Percentiles rank a stretch among this genome's conserved stretches.
phyloP scores from a whole-genome alignment of 2,329 filamentous ascomycete genomes.

The Plectosphaerella plurivora region DNA sequence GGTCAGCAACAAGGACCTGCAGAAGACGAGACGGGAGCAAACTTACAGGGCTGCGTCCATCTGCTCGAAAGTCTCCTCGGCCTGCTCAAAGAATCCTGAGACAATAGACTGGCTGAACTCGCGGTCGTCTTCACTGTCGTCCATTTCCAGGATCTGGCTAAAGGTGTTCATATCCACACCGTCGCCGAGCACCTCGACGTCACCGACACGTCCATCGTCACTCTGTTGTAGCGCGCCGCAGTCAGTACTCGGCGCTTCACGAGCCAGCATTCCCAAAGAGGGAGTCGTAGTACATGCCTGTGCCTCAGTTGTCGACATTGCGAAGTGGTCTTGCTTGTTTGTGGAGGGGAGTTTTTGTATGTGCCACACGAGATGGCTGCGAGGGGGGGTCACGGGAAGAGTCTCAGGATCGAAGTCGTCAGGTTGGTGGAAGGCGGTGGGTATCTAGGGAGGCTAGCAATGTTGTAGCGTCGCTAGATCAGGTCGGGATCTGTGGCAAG shows the following conservation, averaged over 20 bases:
- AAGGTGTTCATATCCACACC: conserved; percentile 78
- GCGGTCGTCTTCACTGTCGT: conserved; percentile 78
- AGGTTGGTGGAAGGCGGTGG: too few relatives aligned
- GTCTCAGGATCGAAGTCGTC: too few relatives aligned
- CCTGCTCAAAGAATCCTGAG: conserved; percentile 89
- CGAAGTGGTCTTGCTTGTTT: too few relatives aligned
- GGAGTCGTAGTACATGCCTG: conserved; percentile 18
- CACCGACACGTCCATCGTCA: conserved; percentile 17
- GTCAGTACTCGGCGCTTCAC: conserved; percentile 1
- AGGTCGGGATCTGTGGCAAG: too few relatives aligned
- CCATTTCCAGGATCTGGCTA: conserved; percentile 96
- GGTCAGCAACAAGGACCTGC: conserved; percentile 4
- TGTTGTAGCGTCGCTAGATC: too few relatives aligned
- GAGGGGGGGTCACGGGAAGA: too few relatives aligned
- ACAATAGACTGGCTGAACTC: conserved; percentile 91
- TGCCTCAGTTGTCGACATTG: too few relatives aligned
- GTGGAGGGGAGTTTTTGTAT: too few relatives aligned
- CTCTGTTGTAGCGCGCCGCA: not conserved
- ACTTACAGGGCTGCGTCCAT: conserved; percentile 84
- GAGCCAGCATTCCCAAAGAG: conserved; percentile 4
- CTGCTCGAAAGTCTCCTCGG: conserved; percentile 75
- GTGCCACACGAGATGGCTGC: too few relatives aligned
- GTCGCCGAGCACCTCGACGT: conserved; percentile 56
- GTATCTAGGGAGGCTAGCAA: too few relatives aligned
- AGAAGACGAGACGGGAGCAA: conserved; percentile 3